Evolutionary conservation across 2,329 filamentous ascomycete species (phyloP), one percentile per base, ranked within the genome.

Genomic region (Shiraia sp.): DNA sequence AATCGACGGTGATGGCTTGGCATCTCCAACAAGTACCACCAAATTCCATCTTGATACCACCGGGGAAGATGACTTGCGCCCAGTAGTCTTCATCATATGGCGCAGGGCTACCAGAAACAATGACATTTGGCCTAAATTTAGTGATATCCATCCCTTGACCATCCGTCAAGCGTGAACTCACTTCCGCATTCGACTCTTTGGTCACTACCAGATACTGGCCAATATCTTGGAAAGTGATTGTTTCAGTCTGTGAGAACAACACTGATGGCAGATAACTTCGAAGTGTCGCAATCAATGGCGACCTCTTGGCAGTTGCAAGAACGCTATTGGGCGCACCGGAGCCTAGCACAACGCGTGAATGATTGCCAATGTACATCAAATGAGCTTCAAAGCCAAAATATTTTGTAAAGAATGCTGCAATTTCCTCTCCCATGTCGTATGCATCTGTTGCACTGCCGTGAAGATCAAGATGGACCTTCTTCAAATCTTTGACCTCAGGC

Each of bases 41-140:
- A 15, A 45, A 47, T n/a, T 47, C 36, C 42, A 47, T 47, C 26
- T 44, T 45, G 16, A 36, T 80, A 6, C 45, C 39, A 3, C 46
- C 47, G 1, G 59, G 55, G 27, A 86, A 63, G 12, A 66, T 65
- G 24, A 89, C 66, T 57, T 84, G 81, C 2, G 72, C 79, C 87
- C 86, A 90, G 59, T 79, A 88, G 61, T 90, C 87, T 64, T 90
- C 86, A 10, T 85, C 83, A 62, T 80, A 90, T 1, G 80, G 67
- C 16, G 51, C 70, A 8, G 68, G 65, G 4, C 79, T 76, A 2
- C 82, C 83, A 26, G 79, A 78, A 1, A 90, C 69, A 1, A 90
- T 82, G 32, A 90, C 79, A 61, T 89, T 90, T 1, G 86, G 85
- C 25, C 87, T 80, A 65, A 90, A 87, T 55, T 86, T 86, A 27